Evolutionary conservation across 2,329 filamentous ascomycete species (phyloP), one percentile per base, ranked within the genome.

Genomic region (Cladophialophora chaetospira): DNA sequence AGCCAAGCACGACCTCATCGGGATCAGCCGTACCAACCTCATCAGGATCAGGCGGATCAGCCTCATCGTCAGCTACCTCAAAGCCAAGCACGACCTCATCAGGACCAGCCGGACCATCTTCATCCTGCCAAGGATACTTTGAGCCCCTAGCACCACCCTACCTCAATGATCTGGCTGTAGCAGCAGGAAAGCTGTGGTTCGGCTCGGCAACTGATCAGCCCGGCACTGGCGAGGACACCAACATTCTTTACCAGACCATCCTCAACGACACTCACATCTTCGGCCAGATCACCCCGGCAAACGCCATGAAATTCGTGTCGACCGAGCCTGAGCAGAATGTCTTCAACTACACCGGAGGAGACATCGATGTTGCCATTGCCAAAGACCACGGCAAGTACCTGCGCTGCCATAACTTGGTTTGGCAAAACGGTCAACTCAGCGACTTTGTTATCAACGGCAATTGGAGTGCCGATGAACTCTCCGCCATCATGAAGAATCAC

Each of bases 281-380:
- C 65, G 86, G 85, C 28, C 80, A 85, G 68, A 76, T 87, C 23
- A 87, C 85, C 0, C 83, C 85, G 0, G 82, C 80, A 46, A 88
- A 88, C 68, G 78, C 79, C 2, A 81, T 84, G 69, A 83, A 83
- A 68, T 72, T 71, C 53, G 35, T 64, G 15, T 44, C 78, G 60
- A 85, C 77, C 13, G 83, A 89, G 74, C 82, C 83, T 0, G 68
- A 72, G 36, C 79, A 77, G 43, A 78, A 76, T 31, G 68, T 74
- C 43, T 89, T 88, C 75, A 79, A 77, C 65, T 88, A 79, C 70
- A 76, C 77, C 4, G 71, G 74, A 1, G 85, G 82, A 35, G 83
- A 88, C 59, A 67, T 69, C 26, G 72, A 79, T 59, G 70, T 75
- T 11, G 64, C 72, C 29, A 66, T 77, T 15, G 73, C 72, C 4